A percentile compares a stretch with the other conserved stretches of the same genome.
These are phyloP conservation scores for Fusarium palustre DNA, from an alignment of 2,329 filamentous ascomycete species.

Conservation along the genomic window DNA sequence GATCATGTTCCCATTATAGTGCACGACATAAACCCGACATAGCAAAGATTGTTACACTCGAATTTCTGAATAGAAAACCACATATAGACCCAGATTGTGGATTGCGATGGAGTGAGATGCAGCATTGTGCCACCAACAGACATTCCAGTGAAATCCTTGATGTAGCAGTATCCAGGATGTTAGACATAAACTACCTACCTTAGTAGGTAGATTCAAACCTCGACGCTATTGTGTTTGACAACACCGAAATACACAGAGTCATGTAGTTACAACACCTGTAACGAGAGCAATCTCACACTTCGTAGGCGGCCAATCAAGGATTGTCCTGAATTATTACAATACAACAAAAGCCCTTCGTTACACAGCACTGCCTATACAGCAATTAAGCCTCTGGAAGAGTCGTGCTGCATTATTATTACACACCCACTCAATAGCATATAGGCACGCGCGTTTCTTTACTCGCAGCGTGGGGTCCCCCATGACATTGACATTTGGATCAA, in stretches of 20 bases:
- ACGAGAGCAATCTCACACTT: neutral
- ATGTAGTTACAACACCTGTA: neutral
- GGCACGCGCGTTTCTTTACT: conserved; percentile 38
- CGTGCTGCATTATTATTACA: conserved; percentile 20
- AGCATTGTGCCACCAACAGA: conserved; percentile 11
- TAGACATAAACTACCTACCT: neutral
- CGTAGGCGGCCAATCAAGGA: conserved; percentile 1
- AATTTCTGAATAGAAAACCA: conserved; percentile 4
- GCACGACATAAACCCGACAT: neutral
- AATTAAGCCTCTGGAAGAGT: conserved; percentile 19
- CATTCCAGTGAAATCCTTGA: conserved; percentile 28
- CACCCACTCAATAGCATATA: conserved; percentile 23
- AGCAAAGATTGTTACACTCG: neutral
- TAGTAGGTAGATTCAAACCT: neutral
- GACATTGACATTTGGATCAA: conserved; percentile 9
- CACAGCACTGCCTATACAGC: conserved; percentile 12
- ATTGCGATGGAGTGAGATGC: conserved; percentile 23
- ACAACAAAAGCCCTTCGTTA: neutral
- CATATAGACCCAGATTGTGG: conserved; percentile 4
- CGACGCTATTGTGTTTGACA: neutral
- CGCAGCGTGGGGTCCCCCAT: conserved; percentile 41
- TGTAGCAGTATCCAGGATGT: conserved; percentile 4
- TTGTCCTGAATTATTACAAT: neutral
- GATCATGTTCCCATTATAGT: conserved; percentile 2
- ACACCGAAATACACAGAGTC: neutral